These are phyloP conservation scores for Nyctanthes arbortristis DNA, from an alignment of 257 asterid species.

Conservation along the genomic window DNA sequence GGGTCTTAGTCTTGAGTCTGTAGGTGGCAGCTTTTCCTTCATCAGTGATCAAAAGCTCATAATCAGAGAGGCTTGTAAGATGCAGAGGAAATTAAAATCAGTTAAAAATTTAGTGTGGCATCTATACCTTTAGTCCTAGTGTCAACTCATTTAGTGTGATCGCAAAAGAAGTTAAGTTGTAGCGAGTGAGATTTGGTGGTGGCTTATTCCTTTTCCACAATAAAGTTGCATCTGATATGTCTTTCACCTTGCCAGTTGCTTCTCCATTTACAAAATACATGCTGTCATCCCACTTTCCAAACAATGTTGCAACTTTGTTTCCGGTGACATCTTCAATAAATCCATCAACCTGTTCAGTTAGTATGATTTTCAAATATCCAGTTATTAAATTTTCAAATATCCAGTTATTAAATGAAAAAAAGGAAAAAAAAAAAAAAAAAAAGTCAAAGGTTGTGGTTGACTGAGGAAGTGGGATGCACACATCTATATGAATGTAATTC, in stretches of 20 bases:
- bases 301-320: slow-evolving; percentile 63
- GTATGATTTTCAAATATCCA: slow-evolving; percentile 17
- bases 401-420: slow-evolving; percentile 1
- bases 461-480: neutral
- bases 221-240: slow-evolving; percentile 49
- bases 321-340: slow-evolving; percentile 74
- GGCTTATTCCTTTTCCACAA: slow-evolving; percentile 75
- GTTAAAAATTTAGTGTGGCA: slow-evolving; percentile 17
- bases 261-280: slow-evolving; percentile 65
- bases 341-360: slow-evolving; percentile 73
- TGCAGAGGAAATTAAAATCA: slow-evolving; percentile 27
- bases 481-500: neutral
- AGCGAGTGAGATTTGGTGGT: slow-evolving; percentile 63
- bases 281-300: slow-evolving; percentile 94
- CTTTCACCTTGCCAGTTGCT: slow-evolving; percentile 51
- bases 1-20: slow-evolving; percentile 93
- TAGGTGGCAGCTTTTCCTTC: slow-evolving; percentile 98
- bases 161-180: slow-evolving; percentile 81
- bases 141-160: slow-evolving; percentile 83
- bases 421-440: too few species aligned
- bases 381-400: slow-evolving; percentile 7
- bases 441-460: slow-evolving; percentile 33
- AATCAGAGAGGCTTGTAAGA: slow-evolving; percentile 54
- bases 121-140: slow-evolving; percentile 77
- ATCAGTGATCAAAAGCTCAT: slow-evolving; percentile 47